Evolutionary conservation across 371 early-diverging fungal species (phyloP).

Genomic region (Mucor mucedo): DNA sequence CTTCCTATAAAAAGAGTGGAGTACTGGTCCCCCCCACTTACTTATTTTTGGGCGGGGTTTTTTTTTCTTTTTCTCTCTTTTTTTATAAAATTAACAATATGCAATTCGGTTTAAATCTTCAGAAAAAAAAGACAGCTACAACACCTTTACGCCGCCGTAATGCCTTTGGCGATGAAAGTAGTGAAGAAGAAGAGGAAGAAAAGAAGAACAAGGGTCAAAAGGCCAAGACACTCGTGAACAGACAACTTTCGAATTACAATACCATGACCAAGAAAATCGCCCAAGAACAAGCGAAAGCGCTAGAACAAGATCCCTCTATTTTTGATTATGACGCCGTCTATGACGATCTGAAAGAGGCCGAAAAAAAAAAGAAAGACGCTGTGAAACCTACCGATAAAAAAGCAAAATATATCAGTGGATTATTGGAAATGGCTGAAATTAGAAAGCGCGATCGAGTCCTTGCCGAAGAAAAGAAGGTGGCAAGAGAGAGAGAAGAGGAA

Average conservation of each 20-base stretch:
- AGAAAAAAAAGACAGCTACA: constrained; percentile 34
- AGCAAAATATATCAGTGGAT: constrained; percentile 81
- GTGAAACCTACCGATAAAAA: constrained; percentile 38
- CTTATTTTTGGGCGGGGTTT: no score
- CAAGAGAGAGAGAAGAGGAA: constrained; percentile 71
- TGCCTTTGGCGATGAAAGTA: constrained; percentile 34
- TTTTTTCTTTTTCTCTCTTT: no score
- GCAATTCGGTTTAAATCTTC: constrained; percentile 48
- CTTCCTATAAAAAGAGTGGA: no score
- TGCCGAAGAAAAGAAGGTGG: constrained; percentile 80
- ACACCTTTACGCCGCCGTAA: constrained; percentile 20
- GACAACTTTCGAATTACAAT: constrained; percentile 34
- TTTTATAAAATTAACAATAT: no score
- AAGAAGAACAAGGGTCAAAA: constrained; percentile 16
- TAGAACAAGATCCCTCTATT: constrained; percentile 81
- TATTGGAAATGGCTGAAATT: constrained; percentile 77
- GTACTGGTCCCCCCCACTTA: no score
- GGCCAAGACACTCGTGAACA: constrained; percentile 40
- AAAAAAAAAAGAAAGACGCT: constrained; percentile 56
- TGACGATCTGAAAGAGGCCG: constrained; percentile 79
- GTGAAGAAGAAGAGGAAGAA: constrained; percentile 27
- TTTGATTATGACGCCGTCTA: constrained; percentile 94
- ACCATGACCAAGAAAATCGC: constrained; percentile 45
- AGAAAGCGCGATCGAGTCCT: constrained; percentile 84
- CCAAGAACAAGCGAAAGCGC: constrained; percentile 67